Base-by-base conservation (phyloP, 345 rosid species). In the Aurinia saxatilis region DNA sequence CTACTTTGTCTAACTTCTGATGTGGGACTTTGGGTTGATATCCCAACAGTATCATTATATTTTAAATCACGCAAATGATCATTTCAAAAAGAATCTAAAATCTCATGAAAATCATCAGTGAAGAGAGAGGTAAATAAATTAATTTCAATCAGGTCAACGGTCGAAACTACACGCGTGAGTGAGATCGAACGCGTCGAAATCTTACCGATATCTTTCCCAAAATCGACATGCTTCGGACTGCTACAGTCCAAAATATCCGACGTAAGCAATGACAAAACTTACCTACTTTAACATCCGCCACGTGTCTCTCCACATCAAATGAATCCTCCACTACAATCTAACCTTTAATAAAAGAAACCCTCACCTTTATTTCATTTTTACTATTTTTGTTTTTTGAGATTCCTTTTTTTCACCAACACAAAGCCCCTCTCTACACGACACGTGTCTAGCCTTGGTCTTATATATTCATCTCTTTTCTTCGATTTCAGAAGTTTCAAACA, bases 191-290 rank as follows among this genome's bases (percentile, higher is more conserved):
- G 74, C 63, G 74, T 63, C 74, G 38, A 63, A 9, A n/a, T 30
- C 51, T 4, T 34, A 14, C 40, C 58, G 51, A 31, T n/a, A n/a
- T 31, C 44, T 25, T 70, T 63, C 11, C 68, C 46, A 38, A 55
- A 70, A 27, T 50, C 53, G 39, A 50, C 41, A 36, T 57, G 61
- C 71, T 11, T 50, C 58, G 25, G 66, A 72, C 49, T 79, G 46
- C 87, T 27, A 68, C 60, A 14, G 80, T 85, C 96, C 99, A 84
- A 89, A 81, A 75, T 30, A 54, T 38, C 50, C 70, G 77, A 38
- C 83, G 96, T 78, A 92, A 82, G 98, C 96, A 74, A 57, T 92
- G 96, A 92, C 95, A 76, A 79, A 86, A 86, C 75, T 79, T 47
- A 18, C 65, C 11, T 18, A 66, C 80, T 70, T 79, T 66, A 14